Percentiles rank a stretch among this genome's conserved stretches.
phyloP scores from a whole-genome alignment of 2,329 filamentous ascomycete species.

The Colletotrichum liriopes region DNA sequence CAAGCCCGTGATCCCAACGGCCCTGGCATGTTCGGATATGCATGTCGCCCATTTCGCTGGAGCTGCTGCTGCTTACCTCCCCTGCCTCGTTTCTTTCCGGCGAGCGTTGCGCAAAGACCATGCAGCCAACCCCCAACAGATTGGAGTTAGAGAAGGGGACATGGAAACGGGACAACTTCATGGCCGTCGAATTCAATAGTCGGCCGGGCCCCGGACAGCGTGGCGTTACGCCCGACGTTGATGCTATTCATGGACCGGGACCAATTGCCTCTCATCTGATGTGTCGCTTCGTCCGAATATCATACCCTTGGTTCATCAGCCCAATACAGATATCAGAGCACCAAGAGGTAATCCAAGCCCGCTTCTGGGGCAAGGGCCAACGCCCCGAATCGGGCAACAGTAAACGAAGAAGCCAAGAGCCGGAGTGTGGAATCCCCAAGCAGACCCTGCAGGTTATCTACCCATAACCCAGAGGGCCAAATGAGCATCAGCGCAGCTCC shows the following conservation, averaged over 20 bases:
- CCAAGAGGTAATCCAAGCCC: not conserved
- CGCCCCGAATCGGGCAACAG: not conserved
- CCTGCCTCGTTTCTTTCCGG: not conserved
- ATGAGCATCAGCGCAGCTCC: not conserved
- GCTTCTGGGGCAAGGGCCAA: not conserved
- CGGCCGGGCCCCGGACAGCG: not conserved
- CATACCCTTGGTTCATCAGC: not conserved
- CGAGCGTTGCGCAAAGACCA: slow-evolving; percentile 11
- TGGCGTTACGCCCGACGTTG: slow-evolving; percentile 33
- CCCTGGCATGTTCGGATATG: slow-evolving; percentile 39
- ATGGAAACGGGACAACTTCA: not conserved
- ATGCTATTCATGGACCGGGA: slow-evolving; percentile 17
- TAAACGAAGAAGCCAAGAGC: not conserved
- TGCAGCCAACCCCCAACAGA: slow-evolving; percentile 11
- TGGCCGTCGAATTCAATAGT: slow-evolving; percentile 15
- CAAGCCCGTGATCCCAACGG: slow-evolving; percentile 21
- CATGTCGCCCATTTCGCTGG: slow-evolving; percentile 28
- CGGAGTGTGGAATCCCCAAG: not conserved
- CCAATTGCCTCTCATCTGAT: not conserved
- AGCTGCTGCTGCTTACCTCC: slow-evolving; percentile 1
- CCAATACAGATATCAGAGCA: not conserved
- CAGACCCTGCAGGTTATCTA: not conserved
- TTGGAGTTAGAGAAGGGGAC: slow-evolving; percentile 1
- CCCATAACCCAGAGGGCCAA: not conserved
- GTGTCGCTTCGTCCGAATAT: slow-evolving; percentile 1